Percentiles rank a stretch among this genome's conserved stretches.
These are phyloP conservation scores for Hirsutella minnesotensis DNA, from an alignment of 2,329 filamentous ascomycete genomes.

Conservation along the genomic window DNA sequence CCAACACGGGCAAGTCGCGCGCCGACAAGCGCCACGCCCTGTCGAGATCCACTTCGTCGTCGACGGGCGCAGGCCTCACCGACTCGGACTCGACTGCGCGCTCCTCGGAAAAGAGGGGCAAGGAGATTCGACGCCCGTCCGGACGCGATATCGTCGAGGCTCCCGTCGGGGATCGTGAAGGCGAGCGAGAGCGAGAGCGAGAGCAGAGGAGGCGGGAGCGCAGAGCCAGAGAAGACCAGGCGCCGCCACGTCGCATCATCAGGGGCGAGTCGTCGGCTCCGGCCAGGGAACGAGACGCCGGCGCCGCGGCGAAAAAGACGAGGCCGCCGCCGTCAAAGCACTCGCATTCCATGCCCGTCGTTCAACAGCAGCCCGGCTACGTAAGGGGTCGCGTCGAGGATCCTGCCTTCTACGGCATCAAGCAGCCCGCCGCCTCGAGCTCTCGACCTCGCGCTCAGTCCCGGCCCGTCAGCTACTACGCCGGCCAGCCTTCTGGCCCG, in stretches of 20 bases:
- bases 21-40: conserved; percentile 21
- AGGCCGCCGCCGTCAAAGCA: conserved; percentile 19
- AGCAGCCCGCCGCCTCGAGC: conserved; percentile 19
- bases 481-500: conserved; percentile 16
- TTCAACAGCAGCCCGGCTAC: conserved; percentile 18
- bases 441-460: conserved; percentile 20
- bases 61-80: conserved; percentile 18
- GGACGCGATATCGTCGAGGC: conserved; percentile 10
- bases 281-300: conserved; percentile 12
- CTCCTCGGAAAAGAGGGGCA: conserved; percentile 17
- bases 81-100: conserved; percentile 34
- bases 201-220: conserved; percentile 17
- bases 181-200: conserved; percentile 5
- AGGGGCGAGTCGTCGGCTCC: conserved; percentile 3
- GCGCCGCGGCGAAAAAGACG: conserved; percentile 12
- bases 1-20: conserved; percentile 39
- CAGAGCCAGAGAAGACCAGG: conserved; percentile 12
- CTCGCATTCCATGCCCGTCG: conserved; percentile 18
- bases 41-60: conserved; percentile 25
- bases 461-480: conserved; percentile 24
- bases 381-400: conserved; percentile 21
- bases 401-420: conserved; percentile 22
- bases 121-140: conserved; percentile 10
- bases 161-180: neutral
- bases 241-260: neutral